These are phyloP conservation scores for Zoysia pacifica DNA, from an alignment of 176 grass and related monocot genomes.

Conservation along the genomic window DNA sequence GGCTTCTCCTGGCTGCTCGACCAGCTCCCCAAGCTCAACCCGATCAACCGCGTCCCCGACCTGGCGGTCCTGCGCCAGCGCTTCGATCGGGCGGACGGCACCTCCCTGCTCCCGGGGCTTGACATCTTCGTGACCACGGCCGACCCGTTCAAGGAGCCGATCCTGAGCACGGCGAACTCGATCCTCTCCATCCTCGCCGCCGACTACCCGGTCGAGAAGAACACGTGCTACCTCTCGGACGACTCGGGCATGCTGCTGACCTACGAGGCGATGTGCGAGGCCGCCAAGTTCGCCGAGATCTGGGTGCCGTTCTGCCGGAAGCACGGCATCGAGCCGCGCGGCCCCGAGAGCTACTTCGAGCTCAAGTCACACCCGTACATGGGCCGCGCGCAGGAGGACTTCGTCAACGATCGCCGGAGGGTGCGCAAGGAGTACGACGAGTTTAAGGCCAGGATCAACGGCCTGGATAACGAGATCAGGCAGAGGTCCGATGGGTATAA, in stretches of 20 bases:
- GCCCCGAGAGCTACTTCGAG: conserved; percentile 82
- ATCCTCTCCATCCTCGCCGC: conserved; percentile 92
- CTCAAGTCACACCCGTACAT: conserved; percentile 85
- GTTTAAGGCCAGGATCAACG: conserved; percentile 77
- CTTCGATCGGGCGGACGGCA: conserved; percentile 69
- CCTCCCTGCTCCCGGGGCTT: conserved; percentile 60
- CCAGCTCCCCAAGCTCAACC: conserved; percentile 81
- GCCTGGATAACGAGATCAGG: conserved; percentile 60
- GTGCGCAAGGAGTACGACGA: conserved; percentile 84
- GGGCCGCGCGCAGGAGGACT: conserved; percentile 70
- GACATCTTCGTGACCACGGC: conserved; percentile 92
- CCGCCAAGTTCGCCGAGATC: conserved; percentile 69
- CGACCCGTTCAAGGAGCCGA: conserved; percentile 84
- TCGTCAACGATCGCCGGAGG: conserved; percentile 83
- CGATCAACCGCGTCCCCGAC: conserved; percentile 78
- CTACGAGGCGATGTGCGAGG: conserved; percentile 87
- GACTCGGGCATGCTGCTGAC: conserved; percentile 81
- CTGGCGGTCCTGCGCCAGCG: conserved; percentile 63
- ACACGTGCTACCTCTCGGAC: conserved; percentile 89
- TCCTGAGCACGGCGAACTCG: conserved; percentile 82
- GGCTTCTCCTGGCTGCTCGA: conserved; percentile 90
- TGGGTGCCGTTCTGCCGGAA: conserved; percentile 97
- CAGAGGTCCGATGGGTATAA: conserved; percentile 65
- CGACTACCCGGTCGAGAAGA: conserved; percentile 77
- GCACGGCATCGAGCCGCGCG: conserved; percentile 79